Evolutionary conservation across 2,329 filamentous ascomycete species (phyloP), one percentile per base, ranked within the genome.

Genomic region (Colletotrichum chlorophyti): DNA sequence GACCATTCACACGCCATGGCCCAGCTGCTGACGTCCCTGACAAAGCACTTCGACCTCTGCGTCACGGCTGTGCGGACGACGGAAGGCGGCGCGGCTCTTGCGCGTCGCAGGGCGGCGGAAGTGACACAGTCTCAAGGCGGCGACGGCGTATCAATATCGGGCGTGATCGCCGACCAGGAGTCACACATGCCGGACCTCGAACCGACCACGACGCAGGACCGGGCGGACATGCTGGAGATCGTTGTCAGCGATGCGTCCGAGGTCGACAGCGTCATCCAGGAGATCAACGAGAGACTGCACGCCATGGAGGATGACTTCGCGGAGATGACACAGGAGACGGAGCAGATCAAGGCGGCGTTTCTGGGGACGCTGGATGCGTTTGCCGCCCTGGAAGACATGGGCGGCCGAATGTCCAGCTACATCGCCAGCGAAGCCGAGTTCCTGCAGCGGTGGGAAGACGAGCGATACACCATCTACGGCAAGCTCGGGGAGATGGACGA

Each of bases 41-140:
- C 92, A 7, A 85, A 84, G 23, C 94, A 98, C 74, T 97, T 97
- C 70, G 94, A 98, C 72, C 85, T 96, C 63, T 97, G 94, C 72
- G 91, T 96, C 12, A 94, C 89, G 1, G 94, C 94, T 1, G 89
- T 97, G 38, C 91, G 93, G 59, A 92, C 94, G 47, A 97, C 93
- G 3, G 93, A 97, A 75, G 90, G 90, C 26, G 90, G 88, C 5
- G 86, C 87, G 11, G 89, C 86, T 5, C 79, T 88, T 41, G 89
- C 88, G 6, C 84, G 87, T 10, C 83, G 84, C 47, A 89, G 86
- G 63, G 89, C 86, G 0, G 88, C 88, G 38, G 88, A 91, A 64
- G 83, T 83, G 26, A 83, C 71, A 68, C 81, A 70, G 66, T 83
- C 68, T 61, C 82, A 74, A 55, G 69, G 42, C 62, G 63, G 70